Evolutionary conservation across 768 basidiomycete species (phyloP), one percentile per base, ranked within the genome.

Genomic region (Aureoboletus auriporus): DNA sequence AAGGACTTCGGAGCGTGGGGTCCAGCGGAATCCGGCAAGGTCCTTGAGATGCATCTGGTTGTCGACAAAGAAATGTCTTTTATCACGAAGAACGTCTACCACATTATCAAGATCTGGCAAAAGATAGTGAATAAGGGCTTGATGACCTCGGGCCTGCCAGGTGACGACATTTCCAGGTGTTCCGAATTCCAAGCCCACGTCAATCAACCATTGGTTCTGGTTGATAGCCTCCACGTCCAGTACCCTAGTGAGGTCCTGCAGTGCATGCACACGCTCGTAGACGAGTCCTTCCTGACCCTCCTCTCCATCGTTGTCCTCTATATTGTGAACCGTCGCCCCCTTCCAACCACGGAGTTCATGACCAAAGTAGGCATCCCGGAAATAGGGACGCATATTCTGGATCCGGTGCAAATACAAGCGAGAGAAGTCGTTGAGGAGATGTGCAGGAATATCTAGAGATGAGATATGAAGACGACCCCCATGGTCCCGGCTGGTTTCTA

Each of bases 281-380:
- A n/a, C n/a, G 5, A 6, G 4, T 23, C 8, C 17, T 2, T 39
- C 38, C 2, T 7, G 10, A 8, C 23, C 38, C 12, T 39, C 38
- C 17, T 23, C 20, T 28, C 4, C 39, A 28, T 23, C 30, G 11
- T 11, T 30, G 7, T 11, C 30, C 30, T 6, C 7, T 12, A 20
- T 1, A 9, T 54, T 26, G n/a, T 55, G 53, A 1, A 49, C 40
- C 0, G 47, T 56, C 0, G 38, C 49, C 0, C 13, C 54, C 6
- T 57, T 57, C 50, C 54, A 57, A 3, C 54, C 50, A 0, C 29
- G 17, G 0, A 57, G 23, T 16, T 57, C 54, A 27, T 57, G 54
- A 1, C 13, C 45, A 11, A 56, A 57, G 7, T 57, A 57, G 0
- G 47, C 45, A 17, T 57, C 49, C 0, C 4, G 17, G 39, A 52